These are phyloP conservation scores for Aphanocladium album DNA, from an alignment of 2,329 filamentous ascomycete genomes.

Conservation along the genomic window DNA sequence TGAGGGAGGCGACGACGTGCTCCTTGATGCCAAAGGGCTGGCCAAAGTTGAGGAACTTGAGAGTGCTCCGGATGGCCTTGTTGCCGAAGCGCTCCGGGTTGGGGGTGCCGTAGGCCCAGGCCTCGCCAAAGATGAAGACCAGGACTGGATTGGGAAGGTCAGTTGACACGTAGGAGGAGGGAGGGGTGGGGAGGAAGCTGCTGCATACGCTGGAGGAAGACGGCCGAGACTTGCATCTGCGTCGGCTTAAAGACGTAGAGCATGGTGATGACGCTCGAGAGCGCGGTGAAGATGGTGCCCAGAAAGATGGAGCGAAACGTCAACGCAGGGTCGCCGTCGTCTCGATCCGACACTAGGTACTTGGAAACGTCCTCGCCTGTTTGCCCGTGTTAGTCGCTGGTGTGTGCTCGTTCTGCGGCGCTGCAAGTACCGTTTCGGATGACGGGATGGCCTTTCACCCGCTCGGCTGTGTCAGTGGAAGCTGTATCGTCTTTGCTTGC, in stretches of 20 bases:
- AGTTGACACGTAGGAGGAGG: not conserved
- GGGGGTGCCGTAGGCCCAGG: constrained; percentile 14
- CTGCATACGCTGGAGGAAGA: constrained; percentile 16
- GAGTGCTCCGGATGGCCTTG: constrained; percentile 1
- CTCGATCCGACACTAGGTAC: constrained; percentile 17
- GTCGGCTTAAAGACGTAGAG: constrained; percentile 18
- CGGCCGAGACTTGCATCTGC: constrained; percentile 16
- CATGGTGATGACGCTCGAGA: constrained; percentile 21
- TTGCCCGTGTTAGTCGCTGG: not conserved
- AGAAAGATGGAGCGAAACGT: constrained; percentile 19
- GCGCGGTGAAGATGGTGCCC: constrained; percentile 16
- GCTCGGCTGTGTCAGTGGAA: not conserved
- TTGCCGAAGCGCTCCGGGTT: constrained; percentile 12
- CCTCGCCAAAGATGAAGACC: constrained; percentile 15
- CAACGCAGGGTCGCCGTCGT: constrained; percentile 19
- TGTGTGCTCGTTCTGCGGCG: not conserved
- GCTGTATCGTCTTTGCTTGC: not conserved
- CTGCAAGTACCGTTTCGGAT: constrained; percentile 12
- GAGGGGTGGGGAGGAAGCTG: not conserved
- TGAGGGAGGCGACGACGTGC: constrained; percentile 19
- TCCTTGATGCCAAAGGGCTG: constrained; percentile 18
- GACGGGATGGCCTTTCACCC: constrained; percentile 12
- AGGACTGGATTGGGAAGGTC: constrained; percentile 1
- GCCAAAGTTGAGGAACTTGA: constrained; percentile 17
- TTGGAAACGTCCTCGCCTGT: constrained; percentile 18